phyloP scores from a whole-genome alignment of 2,329 filamentous ascomycete genomes.

The Claviceps africana region DNA sequence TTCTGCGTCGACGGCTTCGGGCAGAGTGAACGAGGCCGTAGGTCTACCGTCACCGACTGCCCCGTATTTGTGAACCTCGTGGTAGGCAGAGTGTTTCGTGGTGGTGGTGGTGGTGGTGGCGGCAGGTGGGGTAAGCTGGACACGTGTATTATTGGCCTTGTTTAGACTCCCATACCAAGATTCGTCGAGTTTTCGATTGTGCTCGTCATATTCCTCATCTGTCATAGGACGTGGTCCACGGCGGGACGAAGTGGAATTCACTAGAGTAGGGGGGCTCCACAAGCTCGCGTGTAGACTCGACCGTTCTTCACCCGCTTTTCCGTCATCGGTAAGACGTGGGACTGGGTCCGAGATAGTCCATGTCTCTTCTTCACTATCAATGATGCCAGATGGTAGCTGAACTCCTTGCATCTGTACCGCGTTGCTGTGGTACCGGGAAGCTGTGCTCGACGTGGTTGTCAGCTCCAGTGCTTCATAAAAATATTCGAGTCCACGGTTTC shows the following conservation, averaged over 20 bases:
- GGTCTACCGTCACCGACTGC: constrained; percentile 3
- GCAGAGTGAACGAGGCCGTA: neutral
- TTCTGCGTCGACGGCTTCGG: neutral
- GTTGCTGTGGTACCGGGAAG: neutral
- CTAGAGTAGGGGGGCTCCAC: neutral
- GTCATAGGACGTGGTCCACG: constrained; percentile 10
- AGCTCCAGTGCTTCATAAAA: neutral
- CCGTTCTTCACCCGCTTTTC: neutral
- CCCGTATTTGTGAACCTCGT: neutral
- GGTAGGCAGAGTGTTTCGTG: neutral
- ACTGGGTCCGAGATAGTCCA: neutral
- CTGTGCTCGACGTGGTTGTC: neutral
- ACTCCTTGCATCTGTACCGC: neutral
- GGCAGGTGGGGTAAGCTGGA: neutral
- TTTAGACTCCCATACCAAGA: constrained; percentile 7
- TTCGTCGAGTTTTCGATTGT: constrained; percentile 1
- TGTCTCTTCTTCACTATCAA: neutral
- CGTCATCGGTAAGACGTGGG: neutral
- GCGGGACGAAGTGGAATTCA: constrained; percentile 5
- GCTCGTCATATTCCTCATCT: constrained; percentile 11
- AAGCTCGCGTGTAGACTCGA: neutral
- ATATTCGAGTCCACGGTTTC: constrained; percentile 12
- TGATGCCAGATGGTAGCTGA: neutral
- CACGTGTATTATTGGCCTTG: neutral
- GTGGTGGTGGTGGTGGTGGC: no score